Conservation (phyloP, 495 filamentous ascomycete genomes). For the Lasiosphaeriaceae sp. region DNA sequence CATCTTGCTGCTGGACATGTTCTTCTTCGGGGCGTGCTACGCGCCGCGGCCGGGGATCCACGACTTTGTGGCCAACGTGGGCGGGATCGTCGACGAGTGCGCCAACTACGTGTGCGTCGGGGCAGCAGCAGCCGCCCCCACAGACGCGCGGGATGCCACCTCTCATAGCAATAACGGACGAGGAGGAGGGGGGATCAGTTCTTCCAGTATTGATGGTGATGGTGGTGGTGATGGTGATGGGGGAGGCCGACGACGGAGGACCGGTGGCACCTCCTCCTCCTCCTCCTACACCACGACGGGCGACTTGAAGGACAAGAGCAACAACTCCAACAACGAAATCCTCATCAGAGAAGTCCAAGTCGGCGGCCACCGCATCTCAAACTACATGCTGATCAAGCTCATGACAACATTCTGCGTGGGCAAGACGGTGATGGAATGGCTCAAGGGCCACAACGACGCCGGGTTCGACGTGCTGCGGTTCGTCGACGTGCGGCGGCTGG, state of each 20-base stretch:
- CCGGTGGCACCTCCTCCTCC: too few species aligned
- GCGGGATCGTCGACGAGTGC: slow-evolving; percentile 78
- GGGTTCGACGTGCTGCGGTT: slow-evolving; percentile 56
- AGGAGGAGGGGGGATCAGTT: too few species aligned
- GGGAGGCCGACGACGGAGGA: not conserved
- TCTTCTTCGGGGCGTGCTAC: slow-evolving; percentile 88
- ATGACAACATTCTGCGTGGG: slow-evolving; percentile 77
- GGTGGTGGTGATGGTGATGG: not conserved
- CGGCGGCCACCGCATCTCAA: slow-evolving; percentile 34
- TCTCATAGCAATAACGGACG: not conserved
- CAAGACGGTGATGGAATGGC: slow-evolving; percentile 77
- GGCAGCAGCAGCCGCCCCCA: not conserved
- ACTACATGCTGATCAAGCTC: slow-evolving; percentile 59
- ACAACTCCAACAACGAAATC: not conserved
- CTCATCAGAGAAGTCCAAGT: too few species aligned
- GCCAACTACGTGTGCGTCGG: slow-evolving; percentile 65
- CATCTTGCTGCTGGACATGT: slow-evolving; percentile 82
- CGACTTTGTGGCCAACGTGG: slow-evolving; percentile 63
- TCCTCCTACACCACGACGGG: not conserved
- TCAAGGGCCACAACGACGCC: slow-evolving; percentile 59
- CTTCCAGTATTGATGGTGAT: not conserved
- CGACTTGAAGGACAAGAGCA: not conserved
- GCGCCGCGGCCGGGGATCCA: slow-evolving; percentile 73
- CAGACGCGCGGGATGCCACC: not conserved
- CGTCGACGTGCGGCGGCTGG: slow-evolving; percentile 84